Evolutionary conservation across 2,329 filamentous ascomycete genomes (phyloP).

Genomic region (Phialophora chinensis): DNA sequence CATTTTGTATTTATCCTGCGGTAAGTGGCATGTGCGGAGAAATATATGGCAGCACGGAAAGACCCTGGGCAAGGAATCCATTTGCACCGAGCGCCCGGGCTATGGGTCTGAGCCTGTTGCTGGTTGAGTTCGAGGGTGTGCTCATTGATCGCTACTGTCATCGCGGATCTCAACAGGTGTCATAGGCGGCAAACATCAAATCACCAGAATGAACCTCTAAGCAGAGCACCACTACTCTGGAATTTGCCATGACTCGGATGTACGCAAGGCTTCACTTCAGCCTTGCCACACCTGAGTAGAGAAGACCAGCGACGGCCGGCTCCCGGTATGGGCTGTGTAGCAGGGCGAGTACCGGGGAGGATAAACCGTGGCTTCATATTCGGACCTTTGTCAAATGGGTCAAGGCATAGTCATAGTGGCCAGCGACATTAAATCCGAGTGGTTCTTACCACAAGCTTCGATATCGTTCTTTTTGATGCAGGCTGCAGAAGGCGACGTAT

Average conservation of each 20-base stretch:
- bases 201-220: neutral
- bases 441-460: constrained; percentile 24
- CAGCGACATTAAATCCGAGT: neutral
- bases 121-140: neutral
- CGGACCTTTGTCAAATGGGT: neutral
- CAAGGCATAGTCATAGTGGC: neutral
- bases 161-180: neutral
- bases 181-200: neutral
- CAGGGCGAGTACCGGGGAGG: neutral
- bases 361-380: neutral
- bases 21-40: constrained; percentile 7
- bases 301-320: neutral
- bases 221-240: neutral
- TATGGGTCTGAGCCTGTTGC: neutral
- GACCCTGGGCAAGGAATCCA: constrained; percentile 6
- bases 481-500: constrained; percentile 36
- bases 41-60: constrained; percentile 9
- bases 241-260: too few relatives aligned
- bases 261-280: constrained; percentile 8
- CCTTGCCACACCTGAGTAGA: constrained; percentile 5
- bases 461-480: constrained; percentile 24
- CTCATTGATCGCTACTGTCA: neutral
- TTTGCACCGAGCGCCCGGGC: neutral
- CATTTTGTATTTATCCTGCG: neutral
- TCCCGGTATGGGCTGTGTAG: neutral